Percentiles rank a stretch among this genome's conserved stretches.
Conservation (phyloP, 306 rosid species). For the Hippophae gyantsensis region DNA sequence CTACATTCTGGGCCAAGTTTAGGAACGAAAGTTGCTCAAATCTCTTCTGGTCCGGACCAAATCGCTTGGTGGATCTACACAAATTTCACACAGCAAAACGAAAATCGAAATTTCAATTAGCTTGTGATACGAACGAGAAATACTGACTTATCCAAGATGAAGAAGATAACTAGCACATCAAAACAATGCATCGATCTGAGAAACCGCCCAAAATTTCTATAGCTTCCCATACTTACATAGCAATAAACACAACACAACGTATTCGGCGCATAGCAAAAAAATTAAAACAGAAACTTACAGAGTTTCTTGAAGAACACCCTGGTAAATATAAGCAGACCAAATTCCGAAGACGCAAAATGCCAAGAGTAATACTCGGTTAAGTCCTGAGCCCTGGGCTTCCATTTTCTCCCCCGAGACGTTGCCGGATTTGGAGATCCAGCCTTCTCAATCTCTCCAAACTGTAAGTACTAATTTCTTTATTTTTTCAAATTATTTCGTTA, state of each 20-base stretch:
- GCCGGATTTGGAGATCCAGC: constrained; percentile 24
- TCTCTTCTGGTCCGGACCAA: constrained; percentile 62
- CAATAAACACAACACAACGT: neutral
- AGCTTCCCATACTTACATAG: neutral
- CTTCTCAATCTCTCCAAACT: constrained; percentile 20
- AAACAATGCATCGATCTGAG: too few relatives aligned
- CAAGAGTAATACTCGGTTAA: constrained; percentile 61
- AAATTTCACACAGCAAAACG: neutral
- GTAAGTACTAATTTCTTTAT: neutral
- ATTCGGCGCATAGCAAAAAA: neutral
- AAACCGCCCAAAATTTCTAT: too few relatives aligned
- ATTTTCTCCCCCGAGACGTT: constrained; percentile 18
- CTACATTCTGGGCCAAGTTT: constrained; percentile 85
- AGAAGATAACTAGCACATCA: too few relatives aligned
- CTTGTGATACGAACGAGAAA: neutral
- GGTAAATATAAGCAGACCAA: constrained; percentile 93
- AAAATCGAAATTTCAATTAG: neutral
- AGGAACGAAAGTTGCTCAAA: constrained; percentile 87
- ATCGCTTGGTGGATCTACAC: constrained; percentile 84
- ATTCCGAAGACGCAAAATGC: constrained; percentile 86
- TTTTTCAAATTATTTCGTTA: too few relatives aligned
- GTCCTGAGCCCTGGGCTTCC: constrained; percentile 78
- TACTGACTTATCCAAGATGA: neutral
- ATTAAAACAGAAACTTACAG: constrained; percentile 36
- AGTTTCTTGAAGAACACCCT: constrained; percentile 92